These are phyloP conservation scores for Lycium ferocissimum DNA, from an alignment of 257 asterid species.

Conservation along the genomic window DNA sequence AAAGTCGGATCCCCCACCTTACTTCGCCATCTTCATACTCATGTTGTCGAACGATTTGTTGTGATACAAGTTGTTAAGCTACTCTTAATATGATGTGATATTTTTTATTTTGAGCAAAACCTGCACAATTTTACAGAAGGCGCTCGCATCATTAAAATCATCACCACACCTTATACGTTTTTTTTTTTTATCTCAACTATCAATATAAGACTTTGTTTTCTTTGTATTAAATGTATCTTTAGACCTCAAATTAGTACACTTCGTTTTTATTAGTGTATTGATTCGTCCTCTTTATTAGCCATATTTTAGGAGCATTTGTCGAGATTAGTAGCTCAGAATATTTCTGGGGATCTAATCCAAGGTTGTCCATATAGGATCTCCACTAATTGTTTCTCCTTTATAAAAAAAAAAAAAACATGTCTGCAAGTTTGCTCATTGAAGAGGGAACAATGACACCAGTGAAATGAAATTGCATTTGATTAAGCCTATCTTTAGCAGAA, in stretches of 20 bases:
- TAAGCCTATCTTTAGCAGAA: slow-evolving; percentile 28
- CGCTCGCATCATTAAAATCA: neutral
- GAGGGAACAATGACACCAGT: slow-evolving; percentile 15
- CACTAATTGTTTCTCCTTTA: neutral
- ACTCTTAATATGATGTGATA: neutral
- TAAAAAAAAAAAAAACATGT: neutral
- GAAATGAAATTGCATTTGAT: neutral
- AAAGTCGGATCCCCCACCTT: too few species aligned
- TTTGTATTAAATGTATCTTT: too few species aligned
- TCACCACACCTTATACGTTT: neutral
- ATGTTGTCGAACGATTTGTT: neutral
- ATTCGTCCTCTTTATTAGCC: neutral
- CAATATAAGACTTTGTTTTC: too few species aligned
- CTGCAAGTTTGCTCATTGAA: slow-evolving; percentile 12
- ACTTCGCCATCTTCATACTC: neutral
- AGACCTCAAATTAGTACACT: neutral
- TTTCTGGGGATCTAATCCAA: neutral
- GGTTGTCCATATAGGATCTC: neutral
- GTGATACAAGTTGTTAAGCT: neutral
- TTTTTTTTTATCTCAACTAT: too few species aligned
- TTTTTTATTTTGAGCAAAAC: neutral
- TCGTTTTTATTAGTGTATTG: neutral
- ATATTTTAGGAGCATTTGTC: neutral
- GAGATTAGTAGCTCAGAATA: neutral
- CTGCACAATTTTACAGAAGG: neutral